phyloP scores from a whole-genome alignment of 31 red algal species.

The Odonthalia washingtoniensis region DNA sequence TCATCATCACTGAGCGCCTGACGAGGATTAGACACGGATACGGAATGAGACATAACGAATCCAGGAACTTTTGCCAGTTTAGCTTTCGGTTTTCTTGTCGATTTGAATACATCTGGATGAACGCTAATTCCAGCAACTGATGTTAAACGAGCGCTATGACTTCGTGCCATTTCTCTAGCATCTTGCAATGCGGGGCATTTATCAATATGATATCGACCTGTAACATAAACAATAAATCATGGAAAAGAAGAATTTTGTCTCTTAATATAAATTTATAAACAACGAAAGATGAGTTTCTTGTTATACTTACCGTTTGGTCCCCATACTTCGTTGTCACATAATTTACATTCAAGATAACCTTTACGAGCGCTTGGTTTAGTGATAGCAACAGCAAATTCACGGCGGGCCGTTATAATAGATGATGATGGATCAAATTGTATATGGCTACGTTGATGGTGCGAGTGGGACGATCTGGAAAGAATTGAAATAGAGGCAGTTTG shows the following conservation, averaged over 20 bases:
- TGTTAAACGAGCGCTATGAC: background rate
- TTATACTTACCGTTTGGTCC: slow-evolving; percentile 17
- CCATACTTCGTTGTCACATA: background rate
- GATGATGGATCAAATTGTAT: too few species aligned
- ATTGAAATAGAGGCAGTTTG: too few species aligned
- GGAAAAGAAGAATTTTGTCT: background rate
- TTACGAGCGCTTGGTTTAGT: background rate
- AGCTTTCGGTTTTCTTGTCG: background rate
- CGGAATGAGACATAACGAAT: slow-evolving; percentile 24
- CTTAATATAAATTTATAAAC: background rate
- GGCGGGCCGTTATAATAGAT: too few species aligned
- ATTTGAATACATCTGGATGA: background rate
- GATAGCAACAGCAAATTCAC: background rate
- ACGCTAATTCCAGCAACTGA: slow-evolving; percentile 1
- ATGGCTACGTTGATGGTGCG: too few species aligned
- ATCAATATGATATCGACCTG: slow-evolving; percentile 40
- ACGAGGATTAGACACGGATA: background rate
- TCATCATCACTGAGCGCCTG: background rate
- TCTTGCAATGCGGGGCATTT: background rate
- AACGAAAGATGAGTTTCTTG: background rate
- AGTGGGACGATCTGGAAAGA: too few species aligned
- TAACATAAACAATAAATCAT: background rate
- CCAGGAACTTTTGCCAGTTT: slow-evolving; percentile 6
- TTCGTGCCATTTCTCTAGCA: background rate
- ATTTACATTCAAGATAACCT: background rate